These are phyloP conservation scores for Silene coronaria DNA, from an alignment of 179 eudicot genomes.

Conservation along the genomic window DNA sequence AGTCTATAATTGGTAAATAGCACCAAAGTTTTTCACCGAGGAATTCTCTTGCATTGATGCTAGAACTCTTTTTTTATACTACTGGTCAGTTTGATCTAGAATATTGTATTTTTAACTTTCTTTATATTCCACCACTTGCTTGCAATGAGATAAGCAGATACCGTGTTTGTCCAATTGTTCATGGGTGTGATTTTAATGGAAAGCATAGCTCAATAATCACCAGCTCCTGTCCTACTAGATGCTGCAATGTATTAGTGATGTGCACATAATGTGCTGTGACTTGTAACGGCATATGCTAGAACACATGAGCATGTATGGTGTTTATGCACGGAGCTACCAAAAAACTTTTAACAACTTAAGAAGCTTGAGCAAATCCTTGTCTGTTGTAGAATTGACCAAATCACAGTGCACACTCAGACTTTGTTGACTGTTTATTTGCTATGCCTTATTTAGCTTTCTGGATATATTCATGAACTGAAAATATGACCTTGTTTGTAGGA, in stretches of 20 bases:
- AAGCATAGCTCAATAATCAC: neutral
- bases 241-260: neutral
- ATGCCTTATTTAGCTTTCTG: slow-evolving; percentile 2
- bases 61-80: neutral
- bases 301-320: neutral
- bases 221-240: neutral
- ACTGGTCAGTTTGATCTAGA: neutral
- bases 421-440: neutral
- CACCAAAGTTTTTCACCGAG: neutral
- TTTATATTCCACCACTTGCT: neutral
- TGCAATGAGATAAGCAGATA: slow-evolving; percentile 7
- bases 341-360: neutral
- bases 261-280: neutral
- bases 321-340: neutral
- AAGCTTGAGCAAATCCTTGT: neutral
- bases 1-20: neutral
- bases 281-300: neutral
- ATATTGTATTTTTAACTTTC: neutral
- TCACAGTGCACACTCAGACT: neutral
- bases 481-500: slow-evolving; percentile 41
- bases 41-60: neutral
- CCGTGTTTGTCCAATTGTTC: neutral
- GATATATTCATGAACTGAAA: slow-evolving; percentile 26
- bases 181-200: neutral
- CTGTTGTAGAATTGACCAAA: neutral